Evolutionary conservation across 2,329 filamentous ascomycete genomes (phyloP).

Genomic region (Pestalotiopsis sp.): DNA sequence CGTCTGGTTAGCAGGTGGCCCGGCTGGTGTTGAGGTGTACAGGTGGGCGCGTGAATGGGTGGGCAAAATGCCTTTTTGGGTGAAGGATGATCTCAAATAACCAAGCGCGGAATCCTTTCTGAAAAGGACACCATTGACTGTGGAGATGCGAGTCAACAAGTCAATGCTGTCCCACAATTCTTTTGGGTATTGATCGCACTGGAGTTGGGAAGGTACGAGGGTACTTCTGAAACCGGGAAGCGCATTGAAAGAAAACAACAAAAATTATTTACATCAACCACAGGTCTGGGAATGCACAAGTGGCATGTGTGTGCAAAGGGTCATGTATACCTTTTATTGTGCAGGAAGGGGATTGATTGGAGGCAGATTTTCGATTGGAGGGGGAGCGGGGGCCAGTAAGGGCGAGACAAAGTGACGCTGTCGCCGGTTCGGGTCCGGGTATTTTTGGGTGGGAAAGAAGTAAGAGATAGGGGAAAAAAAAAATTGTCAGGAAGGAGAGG

Average conservation of each 20-base stretch:
- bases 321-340: conserved; percentile 7
- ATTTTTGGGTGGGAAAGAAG: conserved; percentile 4
- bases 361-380: conserved; percentile 20
- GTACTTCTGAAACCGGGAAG: conserved; percentile 23
- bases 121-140: conserved; percentile 9
- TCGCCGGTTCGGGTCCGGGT: conserved; percentile 1
- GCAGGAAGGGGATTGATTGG: conserved; percentile 14
- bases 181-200: too few species aligned
- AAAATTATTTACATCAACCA: background rate
- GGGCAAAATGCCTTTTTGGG: conserved; percentile 27
- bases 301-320: background rate
- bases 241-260: background rate
- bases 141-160: conserved; percentile 5
- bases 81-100: conserved; percentile 20
- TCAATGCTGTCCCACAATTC: background rate
- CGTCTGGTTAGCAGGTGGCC: conserved; percentile 23
- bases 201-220: conserved; percentile 26
- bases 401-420: conserved; percentile 35
- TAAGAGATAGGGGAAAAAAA: conserved; percentile 33
- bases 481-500: conserved; percentile 37
- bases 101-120: conserved; percentile 9
- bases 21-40: conserved; percentile 19
- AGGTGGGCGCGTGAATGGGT: conserved; percentile 23
- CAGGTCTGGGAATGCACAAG: background rate
- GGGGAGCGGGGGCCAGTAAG: conserved; percentile 20